These are phyloP conservation scores for Huiozyma naganishii DNA, from an alignment of 805 yeast species.

Conservation along the genomic window DNA sequence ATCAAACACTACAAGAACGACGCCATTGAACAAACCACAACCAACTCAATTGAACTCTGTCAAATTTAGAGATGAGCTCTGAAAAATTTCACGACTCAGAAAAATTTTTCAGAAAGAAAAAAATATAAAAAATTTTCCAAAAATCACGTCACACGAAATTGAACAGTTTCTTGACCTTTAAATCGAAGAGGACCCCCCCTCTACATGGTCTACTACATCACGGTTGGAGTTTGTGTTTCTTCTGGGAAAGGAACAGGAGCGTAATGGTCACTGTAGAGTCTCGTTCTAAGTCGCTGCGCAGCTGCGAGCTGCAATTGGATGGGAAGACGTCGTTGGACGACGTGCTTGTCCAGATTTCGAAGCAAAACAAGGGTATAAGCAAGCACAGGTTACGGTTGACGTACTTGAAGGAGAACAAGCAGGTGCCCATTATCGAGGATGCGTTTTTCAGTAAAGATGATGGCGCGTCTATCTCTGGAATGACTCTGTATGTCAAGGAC, in stretches of 20 bases:
- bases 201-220: too few species aligned
- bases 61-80: too few species aligned
- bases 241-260: neutral
- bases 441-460: constrained; percentile 27
- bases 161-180: too few species aligned
- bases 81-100: too few species aligned
- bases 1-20: too few species aligned
- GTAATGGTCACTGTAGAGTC: constrained; percentile 34
- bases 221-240: too few species aligned
- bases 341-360: constrained; percentile 35
- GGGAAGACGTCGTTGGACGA: constrained; percentile 31
- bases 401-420: constrained; percentile 24
- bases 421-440: constrained; percentile 21
- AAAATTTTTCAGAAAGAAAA: too few species aligned
- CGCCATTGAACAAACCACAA: too few species aligned
- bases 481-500: constrained; percentile 62
- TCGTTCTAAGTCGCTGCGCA: constrained; percentile 48
- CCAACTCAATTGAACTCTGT: too few species aligned
- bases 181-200: too few species aligned
- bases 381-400: constrained; percentile 50
- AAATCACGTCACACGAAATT: too few species aligned
- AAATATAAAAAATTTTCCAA: too few species aligned
- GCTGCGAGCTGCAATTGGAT: constrained; percentile 31
- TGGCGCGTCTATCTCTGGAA: constrained; percentile 23
- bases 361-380: constrained; percentile 33